Evolutionary conservation across 331 rosid genomes (phyloP).

Genomic region (Spiraea crenata): DNA sequence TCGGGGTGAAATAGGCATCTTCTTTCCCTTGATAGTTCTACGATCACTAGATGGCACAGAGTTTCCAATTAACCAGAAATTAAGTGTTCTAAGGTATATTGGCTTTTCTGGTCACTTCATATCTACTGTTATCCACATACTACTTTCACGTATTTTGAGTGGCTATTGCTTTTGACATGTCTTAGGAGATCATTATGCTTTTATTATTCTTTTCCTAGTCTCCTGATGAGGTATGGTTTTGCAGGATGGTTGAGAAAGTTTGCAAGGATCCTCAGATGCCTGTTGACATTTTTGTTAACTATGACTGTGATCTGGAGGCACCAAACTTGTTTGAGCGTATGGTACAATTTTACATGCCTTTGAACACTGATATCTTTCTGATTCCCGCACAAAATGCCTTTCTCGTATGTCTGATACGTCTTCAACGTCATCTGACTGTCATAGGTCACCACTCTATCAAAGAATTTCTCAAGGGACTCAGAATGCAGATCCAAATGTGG

Average conservation of each 20-base stretch:
- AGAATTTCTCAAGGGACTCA: slow-evolving; percentile 86
- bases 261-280: slow-evolving; percentile 97
- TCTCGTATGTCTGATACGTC: slow-evolving; percentile 20
- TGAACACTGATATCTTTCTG: slow-evolving; percentile 23
- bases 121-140: slow-evolving; percentile 9
- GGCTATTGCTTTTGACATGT: slow-evolving; percentile 13
- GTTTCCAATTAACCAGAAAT: slow-evolving; percentile 74
- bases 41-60: slow-evolving; percentile 89
- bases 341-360: slow-evolving; percentile 47
- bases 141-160: slow-evolving; percentile 1
- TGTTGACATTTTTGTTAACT: slow-evolving; percentile 96
- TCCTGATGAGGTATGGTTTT: slow-evolving; percentile 31
- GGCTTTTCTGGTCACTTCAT: slow-evolving; percentile 31
- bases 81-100: slow-evolving; percentile 85
- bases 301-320: slow-evolving; percentile 99
- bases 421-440: slow-evolving; percentile 28
- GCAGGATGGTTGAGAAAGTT: slow-evolving; percentile 95
- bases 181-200: slow-evolving; percentile 18
- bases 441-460: slow-evolving; percentile 85
- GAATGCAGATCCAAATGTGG: slow-evolving; percentile 75
- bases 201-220: slow-evolving; percentile 26
- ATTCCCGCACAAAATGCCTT: slow-evolving; percentile 5
- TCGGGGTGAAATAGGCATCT: slow-evolving; percentile 98
- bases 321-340: slow-evolving; percentile 96
- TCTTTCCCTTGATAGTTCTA: slow-evolving; percentile 92